These are phyloP conservation scores for Colletotrichum tofieldiae DNA, from an alignment of 2,329 filamentous ascomycete species.

Conservation along the genomic window DNA sequence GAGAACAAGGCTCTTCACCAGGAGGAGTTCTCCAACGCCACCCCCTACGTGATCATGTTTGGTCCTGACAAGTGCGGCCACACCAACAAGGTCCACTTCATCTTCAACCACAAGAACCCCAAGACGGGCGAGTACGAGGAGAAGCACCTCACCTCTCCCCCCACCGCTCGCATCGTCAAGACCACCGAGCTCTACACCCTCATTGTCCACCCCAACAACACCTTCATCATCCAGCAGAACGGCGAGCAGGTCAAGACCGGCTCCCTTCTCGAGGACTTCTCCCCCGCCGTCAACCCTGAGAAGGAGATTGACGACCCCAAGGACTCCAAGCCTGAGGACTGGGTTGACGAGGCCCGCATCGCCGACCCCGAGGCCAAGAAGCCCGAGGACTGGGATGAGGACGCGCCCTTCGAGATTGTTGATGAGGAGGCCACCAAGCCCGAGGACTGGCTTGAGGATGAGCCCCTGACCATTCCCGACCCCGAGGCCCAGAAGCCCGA, in stretches of 20 bases:
- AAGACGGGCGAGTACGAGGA: constrained; percentile 99
- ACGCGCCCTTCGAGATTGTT: constrained; percentile 95
- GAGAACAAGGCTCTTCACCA: constrained; percentile 97
- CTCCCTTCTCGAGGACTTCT: constrained; percentile 94
- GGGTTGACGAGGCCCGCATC: constrained; percentile 95
- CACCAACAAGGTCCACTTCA: constrained; percentile 99
- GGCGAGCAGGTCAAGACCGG: constrained; percentile 90
- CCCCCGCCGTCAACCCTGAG: constrained; percentile 91
- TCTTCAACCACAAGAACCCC: constrained; percentile 99
- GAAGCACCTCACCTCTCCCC: constrained; percentile 93
- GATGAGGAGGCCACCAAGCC: constrained; percentile 93
- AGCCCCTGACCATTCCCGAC: constrained; percentile 87
- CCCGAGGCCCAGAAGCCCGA: constrained; percentile 97
- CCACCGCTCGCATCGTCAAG: constrained; percentile 91
- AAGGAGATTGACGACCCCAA: constrained; percentile 96
- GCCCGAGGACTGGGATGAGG: constrained; percentile 99
- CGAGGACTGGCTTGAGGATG: constrained; percentile 95
- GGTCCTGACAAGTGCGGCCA: constrained; percentile 99
- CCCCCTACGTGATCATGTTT: constrained; percentile 99
- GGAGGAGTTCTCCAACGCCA: constrained; percentile 97
- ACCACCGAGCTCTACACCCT: constrained; percentile 95
- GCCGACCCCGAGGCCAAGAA: constrained; percentile 93
- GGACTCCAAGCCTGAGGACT: constrained; percentile 94
- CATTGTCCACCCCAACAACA: constrained; percentile 97
- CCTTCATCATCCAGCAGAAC: constrained; percentile 92